Percentiles rank a stretch among this genome's conserved stretches.
phyloP scores from a whole-genome alignment of 345 rosid genomes.

The Eucalyptus regnans region DNA sequence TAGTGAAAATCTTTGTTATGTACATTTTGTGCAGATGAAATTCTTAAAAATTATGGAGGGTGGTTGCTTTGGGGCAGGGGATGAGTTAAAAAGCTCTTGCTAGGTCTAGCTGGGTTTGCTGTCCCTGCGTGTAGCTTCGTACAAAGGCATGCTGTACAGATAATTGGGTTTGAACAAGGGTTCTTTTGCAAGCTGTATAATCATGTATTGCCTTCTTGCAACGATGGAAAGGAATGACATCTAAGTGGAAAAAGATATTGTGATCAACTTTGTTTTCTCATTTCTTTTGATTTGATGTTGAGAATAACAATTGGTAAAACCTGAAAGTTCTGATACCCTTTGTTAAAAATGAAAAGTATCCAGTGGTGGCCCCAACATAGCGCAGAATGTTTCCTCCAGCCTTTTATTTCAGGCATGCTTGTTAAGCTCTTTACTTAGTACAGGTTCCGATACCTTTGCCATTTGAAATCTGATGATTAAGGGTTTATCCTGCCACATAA shows the following conservation, averaged over 20 bases:
- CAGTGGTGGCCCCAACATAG: background rate
- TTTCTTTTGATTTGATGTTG: background rate
- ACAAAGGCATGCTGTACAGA: background rate
- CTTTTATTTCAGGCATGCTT: background rate
- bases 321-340: background rate
- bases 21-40: constrained; percentile 27
- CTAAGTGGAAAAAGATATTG: background rate
- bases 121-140: background rate
- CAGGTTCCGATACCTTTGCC: background rate
- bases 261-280: background rate
- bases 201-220: background rate
- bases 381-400: background rate
- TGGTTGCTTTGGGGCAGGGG: background rate
- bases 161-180: background rate
- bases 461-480: background rate
- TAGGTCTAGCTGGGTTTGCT: background rate
- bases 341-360: background rate
- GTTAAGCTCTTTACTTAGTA: background rate
- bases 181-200: background rate
- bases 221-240: background rate
- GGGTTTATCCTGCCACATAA: background rate
- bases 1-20: background rate
- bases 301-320: background rate
- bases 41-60: constrained; percentile 6
- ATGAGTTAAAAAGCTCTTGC: background rate